These are phyloP conservation scores for Xylariaceae sp. DNA, from an alignment of 2,329 filamentous ascomycete species.

Conservation along the genomic window DNA sequence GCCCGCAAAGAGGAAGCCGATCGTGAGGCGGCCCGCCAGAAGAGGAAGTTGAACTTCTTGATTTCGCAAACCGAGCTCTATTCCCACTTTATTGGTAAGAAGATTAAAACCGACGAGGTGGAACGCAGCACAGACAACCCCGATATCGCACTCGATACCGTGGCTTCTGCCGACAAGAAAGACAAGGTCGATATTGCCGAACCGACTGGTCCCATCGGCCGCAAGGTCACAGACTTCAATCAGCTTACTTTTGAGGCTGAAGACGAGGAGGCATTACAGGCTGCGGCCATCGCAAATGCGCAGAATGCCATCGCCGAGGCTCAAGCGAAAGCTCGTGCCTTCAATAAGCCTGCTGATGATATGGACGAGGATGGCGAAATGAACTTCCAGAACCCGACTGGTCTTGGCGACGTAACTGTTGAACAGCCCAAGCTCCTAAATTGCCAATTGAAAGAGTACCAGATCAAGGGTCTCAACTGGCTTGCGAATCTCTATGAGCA, in stretches of 20 bases:
- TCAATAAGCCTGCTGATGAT: constrained; percentile 69
- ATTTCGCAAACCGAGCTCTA: constrained; percentile 98
- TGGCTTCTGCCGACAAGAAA: constrained; percentile 38
- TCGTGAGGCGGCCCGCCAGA: constrained; percentile 93
- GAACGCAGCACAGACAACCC: constrained; percentile 83
- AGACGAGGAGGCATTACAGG: constrained; percentile 74
- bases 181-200: constrained; percentile 47
- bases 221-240: constrained; percentile 88
- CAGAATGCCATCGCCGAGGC: constrained; percentile 94
- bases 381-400: constrained; percentile 99
- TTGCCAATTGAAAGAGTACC: constrained; percentile 95
- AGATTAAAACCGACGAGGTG: constrained; percentile 95
- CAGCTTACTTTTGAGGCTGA: constrained; percentile 94
- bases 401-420: constrained; percentile 88
- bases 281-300: constrained; percentile 89
- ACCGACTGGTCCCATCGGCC: constrained; percentile 48
- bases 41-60: constrained; percentile 97
- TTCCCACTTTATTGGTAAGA: constrained; percentile 98
- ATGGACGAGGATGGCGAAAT: constrained; percentile 92
- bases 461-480: constrained; percentile 99
- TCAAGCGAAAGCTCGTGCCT: constrained; percentile 84
- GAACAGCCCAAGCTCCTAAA: constrained; percentile 91
- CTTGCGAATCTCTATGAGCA: constrained; percentile 98
- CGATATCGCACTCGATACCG: constrained; percentile 55
- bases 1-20: constrained; percentile 96